Conservation (phyloP, 2,329 filamentous ascomycete genomes). For the Ciborinia camelliae region DNA sequence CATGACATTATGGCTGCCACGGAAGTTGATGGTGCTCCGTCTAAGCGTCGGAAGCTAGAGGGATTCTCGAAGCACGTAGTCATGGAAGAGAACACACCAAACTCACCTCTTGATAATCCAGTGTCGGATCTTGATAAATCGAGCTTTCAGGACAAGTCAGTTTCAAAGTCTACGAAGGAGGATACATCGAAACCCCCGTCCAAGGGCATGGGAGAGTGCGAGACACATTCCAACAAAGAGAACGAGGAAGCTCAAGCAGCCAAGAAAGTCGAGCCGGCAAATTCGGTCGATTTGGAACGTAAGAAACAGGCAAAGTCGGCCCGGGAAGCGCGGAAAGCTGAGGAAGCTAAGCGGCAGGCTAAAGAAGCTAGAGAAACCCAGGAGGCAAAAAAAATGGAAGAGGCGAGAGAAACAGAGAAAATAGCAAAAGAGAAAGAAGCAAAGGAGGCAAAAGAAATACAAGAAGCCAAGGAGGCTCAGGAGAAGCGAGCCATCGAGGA, state of each 20-base stretch:
- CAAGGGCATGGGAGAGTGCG: conserved; percentile 18
- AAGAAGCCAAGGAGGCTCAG: conserved; percentile 28
- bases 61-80: conserved; percentile 18
- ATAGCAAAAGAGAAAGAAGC: conserved; percentile 23
- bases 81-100: conserved; percentile 29
- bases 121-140: conserved; percentile 23
- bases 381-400: conserved; percentile 28
- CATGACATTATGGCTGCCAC: conserved; percentile 49
- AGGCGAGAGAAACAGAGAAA: conserved; percentile 25
- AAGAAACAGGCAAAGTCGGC: conserved; percentile 28
- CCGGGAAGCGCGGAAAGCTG: conserved; percentile 29
- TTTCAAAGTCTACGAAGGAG: background rate
- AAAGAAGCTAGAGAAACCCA: conserved; percentile 32
- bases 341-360: conserved; percentile 32
- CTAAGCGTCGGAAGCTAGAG: conserved; percentile 58
- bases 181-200: background rate
- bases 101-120: conserved; percentile 34
- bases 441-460: conserved; percentile 24
- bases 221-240: conserved; percentile 39
- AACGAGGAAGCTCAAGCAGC: conserved; percentile 31
- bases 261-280: conserved; percentile 34
- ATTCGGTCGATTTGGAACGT: conserved; percentile 25
- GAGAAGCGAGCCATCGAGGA: conserved; percentile 37
- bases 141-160: conserved; percentile 26
- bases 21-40: conserved; percentile 49